phyloP scores from a whole-genome alignment of 768 basidiomycete genomes.

The Mycena leptocephala region DNA sequence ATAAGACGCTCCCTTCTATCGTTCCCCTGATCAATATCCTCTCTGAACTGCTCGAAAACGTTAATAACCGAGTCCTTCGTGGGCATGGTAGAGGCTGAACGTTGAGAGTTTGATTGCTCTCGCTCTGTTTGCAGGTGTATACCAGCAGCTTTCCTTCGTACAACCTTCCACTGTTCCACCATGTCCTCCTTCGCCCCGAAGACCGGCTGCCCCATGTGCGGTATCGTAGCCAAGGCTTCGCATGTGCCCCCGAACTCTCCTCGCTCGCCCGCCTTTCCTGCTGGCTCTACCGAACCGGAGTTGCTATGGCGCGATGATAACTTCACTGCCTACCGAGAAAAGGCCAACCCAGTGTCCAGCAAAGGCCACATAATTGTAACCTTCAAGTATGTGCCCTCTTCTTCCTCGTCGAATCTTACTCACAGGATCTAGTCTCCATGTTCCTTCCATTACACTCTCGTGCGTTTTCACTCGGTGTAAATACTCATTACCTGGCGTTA shows the following conservation, averaged over 20 bases:
- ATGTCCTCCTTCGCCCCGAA: slow-evolving; percentile 77
- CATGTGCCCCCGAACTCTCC: slow-evolving; percentile 62
- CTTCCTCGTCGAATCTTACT: background rate
- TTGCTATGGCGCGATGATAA: slow-evolving; percentile 85
- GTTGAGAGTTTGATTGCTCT: no score
- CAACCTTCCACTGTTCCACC: slow-evolving; percentile 11
- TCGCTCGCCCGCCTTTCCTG: slow-evolving; percentile 62
- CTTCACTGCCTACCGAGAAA: slow-evolving; percentile 83
- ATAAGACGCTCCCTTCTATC: slow-evolving; percentile 93
- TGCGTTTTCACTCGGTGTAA: slow-evolving; percentile 53
- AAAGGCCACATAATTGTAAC: slow-evolving; percentile 81
- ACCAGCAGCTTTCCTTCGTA: background rate
- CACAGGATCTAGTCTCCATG: slow-evolving; percentile 71
- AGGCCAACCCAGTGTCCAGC: slow-evolving; percentile 79
- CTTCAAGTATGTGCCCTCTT: slow-evolving; percentile 74
- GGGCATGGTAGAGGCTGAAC: slow-evolving; percentile 14
- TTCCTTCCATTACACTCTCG: slow-evolving; percentile 85
- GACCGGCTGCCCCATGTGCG: slow-evolving; percentile 84
- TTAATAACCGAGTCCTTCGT: slow-evolving; percentile 44
- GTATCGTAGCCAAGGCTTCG: slow-evolving; percentile 74
- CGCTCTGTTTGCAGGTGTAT: background rate
- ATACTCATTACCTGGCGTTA: slow-evolving; percentile 6
- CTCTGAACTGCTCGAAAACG: slow-evolving; percentile 76
- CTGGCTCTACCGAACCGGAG: slow-evolving; percentile 68
- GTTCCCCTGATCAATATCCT: slow-evolving; percentile 86